Evolutionary conservation across 139 green algal genomes (phyloP).

Genomic region (Tetraselmis chui): DNA sequence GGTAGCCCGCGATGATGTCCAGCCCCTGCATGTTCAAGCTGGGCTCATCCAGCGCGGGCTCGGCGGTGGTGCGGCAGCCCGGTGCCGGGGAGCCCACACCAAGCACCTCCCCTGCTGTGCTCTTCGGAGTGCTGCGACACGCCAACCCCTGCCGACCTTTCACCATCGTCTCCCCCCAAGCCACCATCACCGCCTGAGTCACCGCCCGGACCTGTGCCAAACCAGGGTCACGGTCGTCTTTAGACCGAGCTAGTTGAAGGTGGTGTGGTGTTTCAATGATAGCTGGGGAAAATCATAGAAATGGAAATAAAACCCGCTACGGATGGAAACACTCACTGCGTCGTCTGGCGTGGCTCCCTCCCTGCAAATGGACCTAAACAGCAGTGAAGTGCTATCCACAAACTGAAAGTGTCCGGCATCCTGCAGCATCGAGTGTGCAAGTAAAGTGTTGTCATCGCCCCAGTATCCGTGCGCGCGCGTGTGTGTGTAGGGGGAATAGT

Average conservation of each 20-base stretch:
- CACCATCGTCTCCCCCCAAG: conserved; percentile 63
- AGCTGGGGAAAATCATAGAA: too few species aligned
- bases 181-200: conserved; percentile 56
- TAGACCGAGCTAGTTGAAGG: too few species aligned
- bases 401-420: conserved; percentile 71
- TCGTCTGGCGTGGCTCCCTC: conserved; percentile 1
- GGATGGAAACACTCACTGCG: too few species aligned
- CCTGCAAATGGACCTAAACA: conserved; percentile 55
- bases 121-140: neutral
- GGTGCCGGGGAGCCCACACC: neutral
- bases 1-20: neutral
- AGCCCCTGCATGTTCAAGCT: neutral
- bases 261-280: too few species aligned
- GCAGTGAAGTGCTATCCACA: conserved; percentile 37
- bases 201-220: neutral
- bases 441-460: too few species aligned
- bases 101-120: too few species aligned
- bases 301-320: too few species aligned
- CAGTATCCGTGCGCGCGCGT: too few species aligned
- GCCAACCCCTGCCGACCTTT: neutral
- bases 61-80: too few species aligned
- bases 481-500: too few species aligned
- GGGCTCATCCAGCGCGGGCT: neutral
- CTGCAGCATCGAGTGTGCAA: too few species aligned
- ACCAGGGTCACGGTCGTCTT: too few species aligned